These are phyloP conservation scores for Microsporum ferrugineum DNA, from an alignment of 2,329 filamentous ascomycete genomes.

Conservation along the genomic window DNA sequence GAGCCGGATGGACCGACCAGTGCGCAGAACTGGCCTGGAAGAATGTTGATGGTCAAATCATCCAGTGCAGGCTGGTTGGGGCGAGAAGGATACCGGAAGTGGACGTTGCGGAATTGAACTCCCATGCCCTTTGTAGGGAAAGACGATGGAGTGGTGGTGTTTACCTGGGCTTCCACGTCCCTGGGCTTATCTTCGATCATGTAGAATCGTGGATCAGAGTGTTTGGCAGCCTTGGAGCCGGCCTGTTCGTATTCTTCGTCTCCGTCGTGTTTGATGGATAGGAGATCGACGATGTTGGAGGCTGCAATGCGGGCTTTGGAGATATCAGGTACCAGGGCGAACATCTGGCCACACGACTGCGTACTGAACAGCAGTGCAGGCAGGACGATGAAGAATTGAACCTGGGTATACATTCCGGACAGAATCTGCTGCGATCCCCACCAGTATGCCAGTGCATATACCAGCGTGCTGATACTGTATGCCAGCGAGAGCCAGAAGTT, in stretches of 20 bases:
- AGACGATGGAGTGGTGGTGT: not conserved
- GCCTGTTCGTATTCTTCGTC: conserved; percentile 12
- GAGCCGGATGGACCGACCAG: conserved; percentile 56
- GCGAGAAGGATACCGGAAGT: conserved; percentile 55
- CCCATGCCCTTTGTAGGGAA: conserved; percentile 29
- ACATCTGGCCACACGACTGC: conserved; percentile 57
- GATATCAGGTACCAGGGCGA: conserved; percentile 57
- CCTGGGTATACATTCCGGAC: conserved; percentile 48
- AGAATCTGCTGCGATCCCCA: conserved; percentile 59
- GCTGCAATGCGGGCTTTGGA: conserved; percentile 51
- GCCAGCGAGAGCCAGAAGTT: conserved; percentile 28
- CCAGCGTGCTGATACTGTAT: conserved; percentile 42
- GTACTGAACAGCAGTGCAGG: conserved; percentile 56
- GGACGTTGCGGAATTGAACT: conserved; percentile 47
- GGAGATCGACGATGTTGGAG: conserved; percentile 41
- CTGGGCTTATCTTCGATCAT: conserved; percentile 16
- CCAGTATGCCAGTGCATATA: conserved; percentile 63
- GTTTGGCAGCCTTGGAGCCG: conserved; percentile 12
- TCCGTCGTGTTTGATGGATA: conserved; percentile 19
- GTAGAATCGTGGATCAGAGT: conserved; percentile 10
- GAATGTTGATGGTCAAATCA: conserved; percentile 45
- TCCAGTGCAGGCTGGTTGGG: conserved; percentile 48
- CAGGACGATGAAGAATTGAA: conserved; percentile 58
- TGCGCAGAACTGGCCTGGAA: conserved; percentile 50
- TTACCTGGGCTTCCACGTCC: conserved; percentile 20